Base-by-base conservation (phyloP, 805 yeast genomes). In the Wickerhamiella bombiphila region DNA sequence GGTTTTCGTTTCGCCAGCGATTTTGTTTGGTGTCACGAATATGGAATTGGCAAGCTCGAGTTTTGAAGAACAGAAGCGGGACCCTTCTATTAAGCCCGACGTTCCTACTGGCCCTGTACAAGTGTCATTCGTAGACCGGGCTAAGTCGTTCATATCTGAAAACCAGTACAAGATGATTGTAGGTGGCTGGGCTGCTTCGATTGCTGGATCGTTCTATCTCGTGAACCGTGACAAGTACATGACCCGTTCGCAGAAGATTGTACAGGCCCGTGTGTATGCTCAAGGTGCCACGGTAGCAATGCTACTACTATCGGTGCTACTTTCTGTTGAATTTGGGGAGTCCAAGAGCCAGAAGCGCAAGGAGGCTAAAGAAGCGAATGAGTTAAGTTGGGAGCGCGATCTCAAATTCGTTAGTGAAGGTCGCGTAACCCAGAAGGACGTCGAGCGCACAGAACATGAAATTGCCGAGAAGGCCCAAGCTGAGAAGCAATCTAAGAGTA, bases 221-320 rank as follows among this genome's bases (percentile, higher is more conserved):
- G 83, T 80, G 35, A 75, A 80, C 63, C 71, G 69, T 47, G 94
- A 82, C 56, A 74, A 72, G 44, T 64, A 74, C 56, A 69, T 82
- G 77, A 71, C 82, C 36, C 68, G 66, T 45, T 60, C 88, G 3
- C 94, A 82, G 63, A 82, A 81, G 58, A 72, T 80, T 35, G 91
- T 80, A 21, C 86, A 79, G 57, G 93, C 93, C 22, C 77, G 94
- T 72, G 82, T 82, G 75, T 82, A 81, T 55, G 94, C 94, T 6
- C 94, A 83, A 60, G 82, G 79, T 46, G 59, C 79, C 38, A 80
- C 93, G 1, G 86, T 83, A 35, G 69, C 69, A 9, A 62, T 82
- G 48, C 63, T 82, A 45, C 58, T 82, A 39, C 80, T 73, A 14
- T 40, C 54, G 6, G 52, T 51, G 19, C 22, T 49, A 18, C 36